Conservation (phyloP, 1,284 basidiomycete genomes). For the Sparassis latifolia region DNA sequence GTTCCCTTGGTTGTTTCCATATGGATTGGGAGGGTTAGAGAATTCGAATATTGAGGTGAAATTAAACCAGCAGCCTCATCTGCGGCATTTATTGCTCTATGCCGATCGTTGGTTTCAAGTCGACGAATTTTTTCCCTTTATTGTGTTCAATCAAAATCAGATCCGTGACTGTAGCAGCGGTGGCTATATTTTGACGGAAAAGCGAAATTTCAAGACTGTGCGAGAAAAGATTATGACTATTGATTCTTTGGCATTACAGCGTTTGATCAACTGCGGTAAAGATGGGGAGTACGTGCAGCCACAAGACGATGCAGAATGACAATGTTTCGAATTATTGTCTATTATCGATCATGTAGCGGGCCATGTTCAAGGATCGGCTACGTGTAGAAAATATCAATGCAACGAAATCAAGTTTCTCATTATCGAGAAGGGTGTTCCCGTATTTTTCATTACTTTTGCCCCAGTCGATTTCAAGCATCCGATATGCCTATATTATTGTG, state of each 20-base stretch:
- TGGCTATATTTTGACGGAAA: conserved; percentile 25
- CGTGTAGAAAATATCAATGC: conserved; percentile 27
- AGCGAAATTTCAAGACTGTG: conserved; percentile 20
- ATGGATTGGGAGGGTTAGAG: conserved; percentile 19
- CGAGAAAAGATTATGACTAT: conserved; percentile 20
- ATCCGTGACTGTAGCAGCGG: conserved; percentile 21
- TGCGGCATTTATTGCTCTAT: conserved; percentile 27
- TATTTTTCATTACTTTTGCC: conserved; percentile 31
- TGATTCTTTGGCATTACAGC: conserved; percentile 17
- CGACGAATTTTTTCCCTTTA: conserved; percentile 28
- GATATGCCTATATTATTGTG: conserved; percentile 9
- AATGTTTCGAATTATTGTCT: conserved; percentile 27
- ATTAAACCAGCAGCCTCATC: conserved; percentile 13
- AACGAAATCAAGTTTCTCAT: conserved; percentile 34
- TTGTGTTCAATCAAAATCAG: conserved; percentile 35
- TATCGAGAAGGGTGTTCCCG: conserved; percentile 21
- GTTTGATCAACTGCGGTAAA: conserved; percentile 17
- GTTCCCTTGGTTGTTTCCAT: conserved; percentile 27
- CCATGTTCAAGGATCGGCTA: conserved; percentile 26
- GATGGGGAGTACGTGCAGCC: conserved; percentile 18
- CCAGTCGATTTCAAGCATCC: conserved; percentile 3
- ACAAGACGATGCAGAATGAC: conserved; percentile 23
- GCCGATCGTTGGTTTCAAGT: conserved; percentile 33
- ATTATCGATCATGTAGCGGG: conserved; percentile 29
- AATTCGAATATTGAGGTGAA: conserved; percentile 3